phyloP scores from a whole-genome alignment of 139 green algal species.

The Chlamydomonas asymmetrica region DNA sequence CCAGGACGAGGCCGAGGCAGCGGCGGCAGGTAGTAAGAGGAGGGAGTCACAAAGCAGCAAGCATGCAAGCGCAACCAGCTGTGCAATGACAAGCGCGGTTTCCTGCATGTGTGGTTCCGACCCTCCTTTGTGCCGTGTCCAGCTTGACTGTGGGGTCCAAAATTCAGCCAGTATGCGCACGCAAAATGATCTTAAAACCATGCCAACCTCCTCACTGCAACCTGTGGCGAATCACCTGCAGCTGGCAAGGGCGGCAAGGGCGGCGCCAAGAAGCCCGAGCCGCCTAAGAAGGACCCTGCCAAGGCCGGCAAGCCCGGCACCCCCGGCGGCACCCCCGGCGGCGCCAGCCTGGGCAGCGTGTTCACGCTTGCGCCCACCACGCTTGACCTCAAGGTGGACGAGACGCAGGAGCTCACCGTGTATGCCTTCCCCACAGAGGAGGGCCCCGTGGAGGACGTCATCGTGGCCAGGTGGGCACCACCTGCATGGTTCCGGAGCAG shows the following conservation, averaged over 20 bases:
- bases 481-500: too few relatives aligned
- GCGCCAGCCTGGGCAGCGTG: slow-evolving; percentile 28
- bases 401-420: slow-evolving; percentile 66
- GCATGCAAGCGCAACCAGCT: background rate
- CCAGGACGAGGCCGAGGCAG: slow-evolving; percentile 28
- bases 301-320: slow-evolving; percentile 27
- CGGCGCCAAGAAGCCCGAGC: slow-evolving; percentile 18
- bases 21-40: slow-evolving; percentile 12
- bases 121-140: too few relatives aligned
- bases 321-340: background rate
- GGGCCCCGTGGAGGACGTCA: slow-evolving; percentile 48
- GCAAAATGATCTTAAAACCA: too few relatives aligned
- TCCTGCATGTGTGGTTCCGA: too few relatives aligned
- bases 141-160: too few relatives aligned
- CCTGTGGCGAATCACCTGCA: too few relatives aligned
- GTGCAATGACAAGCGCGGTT: too few relatives aligned
- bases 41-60: background rate
- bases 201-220: too few relatives aligned
- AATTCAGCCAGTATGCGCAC: too few relatives aligned
- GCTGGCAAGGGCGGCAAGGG: slow-evolving; percentile 25
- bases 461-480: slow-evolving; percentile 54
- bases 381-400: slow-evolving; percentile 65
- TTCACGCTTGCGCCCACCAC: slow-evolving; percentile 47
- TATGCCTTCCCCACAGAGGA: slow-evolving; percentile 63
- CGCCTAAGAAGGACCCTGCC: slow-evolving; percentile 2